phyloP scores from a whole-genome alignment of 345 rosid species.

The Brassica nigra region DNA sequence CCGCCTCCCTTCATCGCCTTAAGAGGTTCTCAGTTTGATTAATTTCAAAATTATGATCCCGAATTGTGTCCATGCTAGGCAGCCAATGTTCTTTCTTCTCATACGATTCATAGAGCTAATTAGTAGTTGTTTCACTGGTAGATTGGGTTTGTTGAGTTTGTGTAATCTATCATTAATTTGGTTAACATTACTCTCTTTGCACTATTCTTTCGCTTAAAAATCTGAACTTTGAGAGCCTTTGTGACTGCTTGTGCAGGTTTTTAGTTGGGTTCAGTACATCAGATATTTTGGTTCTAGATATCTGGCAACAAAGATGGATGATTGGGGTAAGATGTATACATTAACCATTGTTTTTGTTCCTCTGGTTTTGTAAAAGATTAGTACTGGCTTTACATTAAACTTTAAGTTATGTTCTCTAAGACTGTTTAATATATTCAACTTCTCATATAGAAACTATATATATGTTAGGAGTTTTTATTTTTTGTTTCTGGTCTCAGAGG shows the following conservation, averaged over 20 bases:
- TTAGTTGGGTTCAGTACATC: too few species aligned
- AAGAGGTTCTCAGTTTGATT: neutral
- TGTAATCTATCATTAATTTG: too few species aligned
- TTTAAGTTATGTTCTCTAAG: neutral
- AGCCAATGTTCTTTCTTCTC: neutral
- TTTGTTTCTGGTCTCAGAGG: slow-evolving; percentile 48
- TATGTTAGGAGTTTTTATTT: slow-evolving; percentile 11
- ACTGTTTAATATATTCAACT: neutral
- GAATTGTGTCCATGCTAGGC: neutral
- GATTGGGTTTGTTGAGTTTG: too few species aligned
- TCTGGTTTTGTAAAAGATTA: neutral
- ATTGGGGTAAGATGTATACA: too few species aligned
- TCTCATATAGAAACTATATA: neutral
- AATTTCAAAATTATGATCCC: neutral
- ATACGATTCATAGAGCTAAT: too few species aligned
- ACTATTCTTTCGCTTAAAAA: too few species aligned
- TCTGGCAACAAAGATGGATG: too few species aligned
- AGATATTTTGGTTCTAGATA: too few species aligned
- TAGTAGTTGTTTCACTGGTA: too few species aligned
- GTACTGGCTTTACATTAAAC: neutral
- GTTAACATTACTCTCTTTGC: too few species aligned
- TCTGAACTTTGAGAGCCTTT: neutral
- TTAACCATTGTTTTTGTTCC: too few species aligned
- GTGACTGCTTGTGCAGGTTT: neutral
- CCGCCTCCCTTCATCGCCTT: neutral